phyloP scores from a whole-genome alignment of 106 monocot species.

The Allium sativum region DNA sequence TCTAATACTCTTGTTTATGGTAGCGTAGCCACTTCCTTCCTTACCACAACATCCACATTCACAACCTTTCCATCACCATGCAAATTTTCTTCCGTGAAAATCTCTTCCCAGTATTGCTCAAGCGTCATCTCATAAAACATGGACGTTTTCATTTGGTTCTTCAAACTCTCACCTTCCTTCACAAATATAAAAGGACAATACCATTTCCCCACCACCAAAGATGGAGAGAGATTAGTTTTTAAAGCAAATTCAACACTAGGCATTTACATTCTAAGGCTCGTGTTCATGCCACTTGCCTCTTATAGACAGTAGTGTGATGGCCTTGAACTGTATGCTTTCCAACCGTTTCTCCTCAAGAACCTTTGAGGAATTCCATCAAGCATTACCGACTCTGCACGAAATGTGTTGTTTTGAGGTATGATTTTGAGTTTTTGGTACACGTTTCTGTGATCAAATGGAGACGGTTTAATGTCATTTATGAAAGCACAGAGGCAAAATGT shows the following conservation, averaged over 20 bases:
- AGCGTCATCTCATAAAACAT: slow-evolving; percentile 46
- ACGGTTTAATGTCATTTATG: slow-evolving; percentile 2
- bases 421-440: slow-evolving; percentile 47
- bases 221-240: not conserved
- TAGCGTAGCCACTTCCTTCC: slow-evolving; percentile 1
- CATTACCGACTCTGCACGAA: slow-evolving; percentile 27
- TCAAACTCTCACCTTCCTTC: slow-evolving; percentile 17
- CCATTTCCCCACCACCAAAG: slow-evolving; percentile 40
- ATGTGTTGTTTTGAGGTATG: not conserved
- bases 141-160: slow-evolving; percentile 24
- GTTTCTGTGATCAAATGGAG: slow-evolving; percentile 18
- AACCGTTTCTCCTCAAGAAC: slow-evolving; percentile 26
- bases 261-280: slow-evolving; percentile 3
- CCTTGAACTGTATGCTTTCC: slow-evolving; percentile 20
- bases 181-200: slow-evolving; percentile 42
- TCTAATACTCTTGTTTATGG: too few relatives aligned
- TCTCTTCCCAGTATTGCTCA: slow-evolving; percentile 42
- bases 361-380: slow-evolving; percentile 27
- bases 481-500: slow-evolving; percentile 8
- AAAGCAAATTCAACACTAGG: slow-evolving; percentile 2
- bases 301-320: slow-evolving; percentile 8
- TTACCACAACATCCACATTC: slow-evolving; percentile 5
- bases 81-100: slow-evolving; percentile 11
- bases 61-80: not conserved
- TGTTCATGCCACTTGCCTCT: slow-evolving; percentile 26